These are phyloP conservation scores for Lycium barbarum DNA, from an alignment of 257 asterid species.

Conservation along the genomic window DNA sequence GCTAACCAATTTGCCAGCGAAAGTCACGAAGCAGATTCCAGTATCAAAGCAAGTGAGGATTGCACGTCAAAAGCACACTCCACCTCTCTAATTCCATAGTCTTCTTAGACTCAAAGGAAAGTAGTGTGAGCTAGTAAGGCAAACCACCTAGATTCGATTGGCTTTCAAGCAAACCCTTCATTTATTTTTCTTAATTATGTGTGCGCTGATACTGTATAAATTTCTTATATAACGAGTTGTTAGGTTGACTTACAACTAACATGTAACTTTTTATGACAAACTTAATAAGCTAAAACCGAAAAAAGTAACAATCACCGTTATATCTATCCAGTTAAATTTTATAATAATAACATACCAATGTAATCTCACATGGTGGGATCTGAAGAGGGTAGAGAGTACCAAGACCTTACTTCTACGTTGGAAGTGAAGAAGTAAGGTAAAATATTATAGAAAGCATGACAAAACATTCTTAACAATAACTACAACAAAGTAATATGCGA, in stretches of 20 bases:
- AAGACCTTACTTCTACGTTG: too few species aligned
- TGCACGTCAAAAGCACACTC: conserved; percentile 68
- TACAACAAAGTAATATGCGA: too few species aligned
- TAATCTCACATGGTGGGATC: too few species aligned
- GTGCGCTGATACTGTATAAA: conserved; percentile 8
- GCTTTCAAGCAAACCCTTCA: conserved; percentile 70
- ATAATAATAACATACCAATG: too few species aligned
- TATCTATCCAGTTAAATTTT: too few species aligned
- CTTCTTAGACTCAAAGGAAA: conserved; percentile 63
- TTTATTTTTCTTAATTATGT: conserved; percentile 38
- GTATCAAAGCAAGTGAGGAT: conserved; percentile 54
- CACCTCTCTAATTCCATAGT: conserved; percentile 56
- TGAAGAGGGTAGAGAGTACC: too few species aligned
- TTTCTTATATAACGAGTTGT: not conserved
- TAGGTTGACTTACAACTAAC: not conserved
- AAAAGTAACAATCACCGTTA: too few species aligned
- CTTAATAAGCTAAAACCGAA: not conserved
- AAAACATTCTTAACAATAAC: too few species aligned
- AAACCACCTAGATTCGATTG: conserved; percentile 62
- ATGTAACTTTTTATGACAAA: not conserved
- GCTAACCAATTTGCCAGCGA: conserved; percentile 46
- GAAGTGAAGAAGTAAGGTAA: too few species aligned
- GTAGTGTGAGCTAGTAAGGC: conserved; percentile 37
- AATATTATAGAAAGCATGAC: too few species aligned
- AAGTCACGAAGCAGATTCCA: conserved; percentile 53